Percentiles rank a stretch among this genome's conserved stretches.
phyloP scores from a whole-genome alignment of 495 filamentous ascomycete species.

The Penicillium cataractarum region DNA sequence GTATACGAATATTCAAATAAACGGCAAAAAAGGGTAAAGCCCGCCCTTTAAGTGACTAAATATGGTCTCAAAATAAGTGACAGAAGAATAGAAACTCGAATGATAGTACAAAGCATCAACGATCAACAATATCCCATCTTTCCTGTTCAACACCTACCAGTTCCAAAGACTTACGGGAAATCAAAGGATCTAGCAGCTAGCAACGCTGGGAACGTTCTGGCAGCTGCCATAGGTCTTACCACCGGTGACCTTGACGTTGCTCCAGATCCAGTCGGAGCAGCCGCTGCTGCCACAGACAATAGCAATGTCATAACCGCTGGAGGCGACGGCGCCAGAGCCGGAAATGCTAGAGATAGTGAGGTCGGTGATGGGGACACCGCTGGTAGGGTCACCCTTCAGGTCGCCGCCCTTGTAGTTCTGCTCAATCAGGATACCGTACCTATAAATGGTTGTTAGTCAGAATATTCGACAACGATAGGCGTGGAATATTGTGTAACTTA shows the following conservation, averaged over 20 bases:
- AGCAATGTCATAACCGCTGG: constrained; percentile 47
- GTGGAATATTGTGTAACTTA: constrained; percentile 5
- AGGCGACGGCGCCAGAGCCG: constrained; percentile 44
- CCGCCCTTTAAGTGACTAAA: neutral
- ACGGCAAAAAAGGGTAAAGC: neutral
- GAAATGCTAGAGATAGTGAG: constrained; percentile 50
- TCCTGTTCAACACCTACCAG: neutral
- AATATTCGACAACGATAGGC: neutral
- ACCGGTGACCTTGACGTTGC: constrained; percentile 47
- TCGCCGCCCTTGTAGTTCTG: constrained; percentile 64
- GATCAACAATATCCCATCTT: neutral
- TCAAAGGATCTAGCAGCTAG: constrained; percentile 33
- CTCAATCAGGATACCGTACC: constrained; percentile 64
- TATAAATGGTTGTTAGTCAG: constrained; percentile 6
- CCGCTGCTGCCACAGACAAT: constrained; percentile 54
- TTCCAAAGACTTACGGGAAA: neutral
- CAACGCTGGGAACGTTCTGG: constrained; percentile 42
- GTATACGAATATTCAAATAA: constrained; percentile 6
- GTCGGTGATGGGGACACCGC: constrained; percentile 59
- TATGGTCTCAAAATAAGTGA: neutral
- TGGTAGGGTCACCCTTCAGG: constrained; percentile 52
- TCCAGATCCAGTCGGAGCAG: constrained; percentile 51
- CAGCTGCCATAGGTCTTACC: constrained; percentile 49
- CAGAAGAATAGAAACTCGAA: neutral
- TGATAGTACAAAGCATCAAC: neutral